Percentiles rank a stretch among this genome's conserved stretches.
Evolutionary conservation across 148 eudicot species (phyloP).

Genomic region (Rhododendron simsii): DNA sequence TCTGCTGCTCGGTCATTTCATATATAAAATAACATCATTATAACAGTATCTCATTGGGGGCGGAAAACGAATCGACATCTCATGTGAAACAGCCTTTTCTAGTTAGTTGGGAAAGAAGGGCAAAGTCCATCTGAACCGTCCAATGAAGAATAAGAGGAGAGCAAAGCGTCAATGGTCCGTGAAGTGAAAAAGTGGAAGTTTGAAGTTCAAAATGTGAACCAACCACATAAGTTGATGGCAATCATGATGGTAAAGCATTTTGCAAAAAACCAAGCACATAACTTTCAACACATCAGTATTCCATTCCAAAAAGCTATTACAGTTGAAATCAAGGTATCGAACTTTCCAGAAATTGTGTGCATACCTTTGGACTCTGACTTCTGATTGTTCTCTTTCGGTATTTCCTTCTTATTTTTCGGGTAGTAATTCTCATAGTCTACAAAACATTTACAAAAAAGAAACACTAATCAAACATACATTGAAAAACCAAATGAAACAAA

Average conservation of each 20-base stretch:
- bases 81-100: too few species aligned
- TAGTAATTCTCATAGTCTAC: conserved; percentile 48
- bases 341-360: neutral
- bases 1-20: neutral
- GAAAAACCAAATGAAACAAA: neutral
- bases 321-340: neutral
- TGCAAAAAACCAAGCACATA: neutral
- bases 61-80: too few species aligned
- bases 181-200: neutral
- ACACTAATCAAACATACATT: neutral
- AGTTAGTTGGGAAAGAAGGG: neutral
- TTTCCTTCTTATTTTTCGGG: conserved; percentile 38
- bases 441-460: neutral
- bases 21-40: neutral
- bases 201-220: neutral
- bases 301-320: neutral
- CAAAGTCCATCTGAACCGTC: too few species aligned
- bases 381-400: conserved; percentile 34
- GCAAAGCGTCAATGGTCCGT: too few species aligned
- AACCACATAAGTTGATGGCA: neutral
- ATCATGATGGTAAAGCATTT: neutral
- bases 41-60: too few species aligned
- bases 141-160: neutral
- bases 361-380: conserved; percentile 30
- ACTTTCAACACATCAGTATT: neutral